These are phyloP conservation scores for Malus hybrid DNA, from an alignment of 331 rosid genomes.

Conservation along the genomic window DNA sequence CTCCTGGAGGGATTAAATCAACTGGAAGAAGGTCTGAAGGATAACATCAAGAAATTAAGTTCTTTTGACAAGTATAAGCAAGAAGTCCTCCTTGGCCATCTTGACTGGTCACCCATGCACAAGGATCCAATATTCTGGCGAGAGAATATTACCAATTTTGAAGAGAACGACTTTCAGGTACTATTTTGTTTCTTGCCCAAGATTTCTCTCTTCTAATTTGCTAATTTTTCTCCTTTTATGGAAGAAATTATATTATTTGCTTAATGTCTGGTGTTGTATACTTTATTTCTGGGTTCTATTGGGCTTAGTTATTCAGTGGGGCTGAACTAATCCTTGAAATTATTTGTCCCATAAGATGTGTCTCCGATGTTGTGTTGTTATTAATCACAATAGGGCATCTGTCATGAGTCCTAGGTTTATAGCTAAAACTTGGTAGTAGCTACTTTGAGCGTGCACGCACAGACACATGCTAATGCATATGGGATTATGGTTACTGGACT, in stretches of 20 bases:
- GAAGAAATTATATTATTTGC: background rate
- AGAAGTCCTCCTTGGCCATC: conserved; percentile 91
- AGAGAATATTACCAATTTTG: conserved; percentile 72
- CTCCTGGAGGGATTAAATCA: conserved; percentile 82
- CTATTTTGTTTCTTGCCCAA: background rate
- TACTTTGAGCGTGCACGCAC: no score
- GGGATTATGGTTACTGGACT: no score
- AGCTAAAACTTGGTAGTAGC: background rate
- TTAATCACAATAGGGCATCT: background rate
- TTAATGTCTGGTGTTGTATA: background rate
- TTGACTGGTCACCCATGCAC: conserved; percentile 99
- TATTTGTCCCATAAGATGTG: background rate
- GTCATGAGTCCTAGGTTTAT: background rate
- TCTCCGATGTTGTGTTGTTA: background rate
- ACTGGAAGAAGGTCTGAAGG: conserved; percentile 85
- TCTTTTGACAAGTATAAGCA: conserved; percentile 92
- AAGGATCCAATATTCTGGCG: conserved; percentile 92
- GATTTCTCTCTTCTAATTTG: background rate
- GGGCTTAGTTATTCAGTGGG: background rate
- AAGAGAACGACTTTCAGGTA: conserved; percentile 98
- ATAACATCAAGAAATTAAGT: conserved; percentile 78
- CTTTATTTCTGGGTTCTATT: background rate
- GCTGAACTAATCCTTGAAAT: background rate
- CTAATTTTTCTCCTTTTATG: background rate
- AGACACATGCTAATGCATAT: no score